Base-by-base conservation (phyloP, 306 rosid species). In the Vigna nakashimae region DNA sequence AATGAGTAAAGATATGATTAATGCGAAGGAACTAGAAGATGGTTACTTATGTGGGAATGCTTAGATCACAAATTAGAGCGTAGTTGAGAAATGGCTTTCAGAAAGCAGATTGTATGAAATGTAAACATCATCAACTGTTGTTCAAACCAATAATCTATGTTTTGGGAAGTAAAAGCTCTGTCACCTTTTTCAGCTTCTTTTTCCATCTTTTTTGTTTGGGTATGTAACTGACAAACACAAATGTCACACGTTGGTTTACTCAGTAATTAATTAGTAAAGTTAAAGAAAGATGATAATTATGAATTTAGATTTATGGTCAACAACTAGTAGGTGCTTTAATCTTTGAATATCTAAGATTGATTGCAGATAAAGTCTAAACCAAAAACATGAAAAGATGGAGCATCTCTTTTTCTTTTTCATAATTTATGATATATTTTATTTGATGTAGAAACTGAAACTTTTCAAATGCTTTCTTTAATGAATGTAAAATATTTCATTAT, bases 71-170 rank as follows among this genome's bases (percentile, higher is more conserved):
- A 84, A 82, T 65, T 36, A 72, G 14, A 62, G 28, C 30, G 64
- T 63, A 79, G 93, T 87, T 90, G 96, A 28, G 96, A 80, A 78
- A 89, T 89, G 88, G 79, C 80, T 89, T 88, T 92, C 97, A 82
- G 82, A 82, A 56, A 48, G 86, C 13, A 78, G 74, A 74, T 59
- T 56, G 36, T 74, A 55, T 59, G 70, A 56, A 57, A 69, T 64
- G n/a, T 51, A 8, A 24, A 87, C 34, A 86, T 88, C 40, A 85
- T 79, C 48, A 46, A 70, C 68, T 52, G 40, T 84, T 86, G 46
- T 84, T 86, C 88, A 83, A 85, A 84, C 78, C 68, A 75, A 80
- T 69, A 79, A 88, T 40, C 80, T 71, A 20, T 84, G 84, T 82
- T 84, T 79, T 82, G 89, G 88, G 84, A 56, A 32, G 78, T 79